Evolutionary conservation across 805 yeast genomes (phyloP), one percentile per base, ranked within the genome.

Genomic region (Vanderwaltozyma yarrowii): DNA sequence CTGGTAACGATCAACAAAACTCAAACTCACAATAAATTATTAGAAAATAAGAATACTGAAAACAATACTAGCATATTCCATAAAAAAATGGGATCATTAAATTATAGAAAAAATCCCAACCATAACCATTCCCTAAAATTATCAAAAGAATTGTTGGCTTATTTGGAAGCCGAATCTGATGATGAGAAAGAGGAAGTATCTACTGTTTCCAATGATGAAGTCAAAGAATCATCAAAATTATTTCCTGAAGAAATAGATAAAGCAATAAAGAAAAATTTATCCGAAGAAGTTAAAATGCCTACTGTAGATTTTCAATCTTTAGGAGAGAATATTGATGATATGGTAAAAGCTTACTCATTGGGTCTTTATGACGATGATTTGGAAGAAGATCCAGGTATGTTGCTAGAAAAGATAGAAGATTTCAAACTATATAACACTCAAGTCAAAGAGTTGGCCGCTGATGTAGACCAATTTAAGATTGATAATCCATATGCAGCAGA

Each of bases 321-420:
- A 21, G 67, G 66, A 18, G 62, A 63, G 15, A 71, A 74, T 46
- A 40, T 71, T 45, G 80, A 75, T 35, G 66, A 71, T 3, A 71
- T 77, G 78, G 80, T 74, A 0, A 65, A 67, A 36, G 81, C 80
- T 0, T 78, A 78, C 45, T 60, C 66, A n/a, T 46, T 66, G 17
- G 84, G 83, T 1, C 54, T 71, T 45, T 76, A 74, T 48, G 81
- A 77, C 48, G 82, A 74, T 42, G 82, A 78, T 45, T 56, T 72
- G 9, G 66, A 61, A 18, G 71, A 76, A 0, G 67, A 69, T 35
- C 61, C 60, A 5, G 82, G 82, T 0, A 71, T 72, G 12, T 69
- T 78, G 0, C 69, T 78, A 16, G 72, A 73, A 42, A 60, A 66
- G 38, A 37, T 77, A 10, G 67, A 62, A 11, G 85, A 78, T 51